Evolutionary conservation across 2,329 filamentous ascomycete genomes (phyloP), one percentile per base, ranked within the genome.

Genomic region (Paracorniculantispora psalliotae): DNA sequence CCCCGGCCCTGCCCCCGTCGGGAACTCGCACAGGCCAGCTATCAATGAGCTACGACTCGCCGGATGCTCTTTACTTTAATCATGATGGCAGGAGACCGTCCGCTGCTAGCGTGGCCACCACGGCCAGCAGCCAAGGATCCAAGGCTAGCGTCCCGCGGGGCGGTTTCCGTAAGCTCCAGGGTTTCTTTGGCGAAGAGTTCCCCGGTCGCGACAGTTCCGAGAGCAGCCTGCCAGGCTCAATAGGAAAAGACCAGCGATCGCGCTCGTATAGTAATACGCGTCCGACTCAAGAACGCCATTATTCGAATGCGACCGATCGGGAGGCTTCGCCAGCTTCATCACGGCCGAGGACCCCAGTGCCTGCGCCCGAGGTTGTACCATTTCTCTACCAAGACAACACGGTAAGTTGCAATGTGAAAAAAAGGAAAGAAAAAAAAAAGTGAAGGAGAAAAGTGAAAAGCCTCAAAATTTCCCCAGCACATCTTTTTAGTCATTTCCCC

Each of bases 361-460:
- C 90, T 44, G 91, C 90, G 13, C 94, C 91, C 68, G 93, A 97
- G 74, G 92, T 99, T 60, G 94, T 96, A 41, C 94, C 94, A n/a
- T 99, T 96, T 81, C 82, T 96, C 62, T 97, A 94, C 71, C 94
- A 97, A 74, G 91, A 94, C 61, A 75, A 75, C 60, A 71, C 62
- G 30, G 63, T 65, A 90, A 77, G 88, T 90, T 73, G 78, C 86
- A 50, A 41, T n/a, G 19, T 15, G 19, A 19, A 25, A 17, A 51
- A 3, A 17, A n/a, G n/a, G 4, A 17, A 53, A 43, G 9, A 53
- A 46, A 28, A 21, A 9, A 23, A 51, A 1, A n/a, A 37, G 13
- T 23, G 13, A 39, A 39, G 25, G 28, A 51, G 33, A 30, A 25
- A 25, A 37, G 7, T 3, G 30, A 39, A 19, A 51, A 23, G 12